Base-by-base conservation (phyloP, 768 basidiomycete species). In the Hericium rajendrae region DNA sequence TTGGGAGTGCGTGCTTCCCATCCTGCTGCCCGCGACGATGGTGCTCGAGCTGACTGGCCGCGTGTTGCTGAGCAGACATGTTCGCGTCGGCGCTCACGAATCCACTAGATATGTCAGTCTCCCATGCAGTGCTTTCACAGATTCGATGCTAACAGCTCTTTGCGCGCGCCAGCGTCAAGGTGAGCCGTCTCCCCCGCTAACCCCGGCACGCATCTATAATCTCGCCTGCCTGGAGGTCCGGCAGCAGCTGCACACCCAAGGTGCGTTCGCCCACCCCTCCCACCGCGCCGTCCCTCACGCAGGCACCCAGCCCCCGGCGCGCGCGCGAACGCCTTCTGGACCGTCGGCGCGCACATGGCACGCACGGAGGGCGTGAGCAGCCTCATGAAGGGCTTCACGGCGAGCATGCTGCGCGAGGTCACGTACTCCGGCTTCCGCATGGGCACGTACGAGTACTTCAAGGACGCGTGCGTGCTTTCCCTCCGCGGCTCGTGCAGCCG, bases 391-490 rank as follows among this genome's bases (percentile, higher is more conserved):
- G 72, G 72, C 8, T 59, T 71, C 46, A 67, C 66, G 12, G 71
- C 72, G 48, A 70, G 70, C 57, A 69, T 71, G 67, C 58, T 70
- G 20, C 69, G 72, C 11, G 72, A 73, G 57, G 38, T 70, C 38
- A 64, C 68, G n/a, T 73, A 73, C 57, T 72, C 71, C 1, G 70
- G 70, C 18, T 57, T 72, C 37, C 63, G 72, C 11, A 64, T 73
- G 40, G 72, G 72, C 20, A 65, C 71, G 32, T 73, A 73, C 59
- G 72, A 73, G 60, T 69, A 61, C 60, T 73, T 72, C 68, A 73
- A 73, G 59, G 70, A 71, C 60, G 62, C 59, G 70, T 72, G 37
- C 24, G 69, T 28, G 32, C 20, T 11, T 22, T 18, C 20, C 20
- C 18, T 20, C 16, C 39, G 2, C 16, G 4, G 20, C 6, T 20